phyloP scores from a whole-genome alignment of 2,329 filamentous ascomycete species.

The Aulographum hederae region DNA sequence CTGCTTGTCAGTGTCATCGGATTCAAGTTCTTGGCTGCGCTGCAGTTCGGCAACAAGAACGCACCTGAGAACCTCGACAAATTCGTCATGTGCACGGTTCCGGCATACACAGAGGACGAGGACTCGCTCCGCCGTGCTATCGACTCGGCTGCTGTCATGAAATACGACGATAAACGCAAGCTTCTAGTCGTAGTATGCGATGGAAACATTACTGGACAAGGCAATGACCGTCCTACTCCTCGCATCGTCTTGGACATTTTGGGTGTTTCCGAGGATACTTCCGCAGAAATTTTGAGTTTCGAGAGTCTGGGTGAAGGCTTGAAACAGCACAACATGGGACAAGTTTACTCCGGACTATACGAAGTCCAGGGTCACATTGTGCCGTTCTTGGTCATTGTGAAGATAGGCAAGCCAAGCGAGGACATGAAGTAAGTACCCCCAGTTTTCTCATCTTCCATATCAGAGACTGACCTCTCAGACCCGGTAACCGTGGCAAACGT shows the following conservation, averaged over 20 bases:
- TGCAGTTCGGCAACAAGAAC: constrained; percentile 85
- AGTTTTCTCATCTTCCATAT: constrained; percentile 1
- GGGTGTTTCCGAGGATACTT: constrained; percentile 80
- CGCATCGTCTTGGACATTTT: constrained; percentile 94
- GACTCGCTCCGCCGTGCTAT: constrained; percentile 93
- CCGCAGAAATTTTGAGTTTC: constrained; percentile 91
- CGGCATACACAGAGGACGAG: constrained; percentile 95
- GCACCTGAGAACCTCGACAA: constrained; percentile 93
- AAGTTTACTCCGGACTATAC: constrained; percentile 93
- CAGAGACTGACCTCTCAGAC: constrained; percentile 19
- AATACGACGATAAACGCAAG: constrained; percentile 97
- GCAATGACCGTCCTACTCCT: constrained; percentile 89
- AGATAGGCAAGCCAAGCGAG: constrained; percentile 75
- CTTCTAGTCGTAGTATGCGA: constrained; percentile 84
- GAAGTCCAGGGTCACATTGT: constrained; percentile 97
- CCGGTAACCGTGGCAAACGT: constrained; percentile 96
- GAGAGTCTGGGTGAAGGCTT: constrained; percentile 88
- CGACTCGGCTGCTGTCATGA: constrained; percentile 87
- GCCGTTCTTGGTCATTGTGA: constrained; percentile 90
- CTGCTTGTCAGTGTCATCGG: constrained; percentile 65
- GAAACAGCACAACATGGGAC: constrained; percentile 99
- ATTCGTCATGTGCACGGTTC: constrained; percentile 94
- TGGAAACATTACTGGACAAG: constrained; percentile 98
- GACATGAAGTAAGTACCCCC: constrained; percentile 27
- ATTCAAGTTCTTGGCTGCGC: constrained; percentile 92